Conservation (phyloP, 768 basidiomycete species). For the Omphalotus guepiniiformis region DNA sequence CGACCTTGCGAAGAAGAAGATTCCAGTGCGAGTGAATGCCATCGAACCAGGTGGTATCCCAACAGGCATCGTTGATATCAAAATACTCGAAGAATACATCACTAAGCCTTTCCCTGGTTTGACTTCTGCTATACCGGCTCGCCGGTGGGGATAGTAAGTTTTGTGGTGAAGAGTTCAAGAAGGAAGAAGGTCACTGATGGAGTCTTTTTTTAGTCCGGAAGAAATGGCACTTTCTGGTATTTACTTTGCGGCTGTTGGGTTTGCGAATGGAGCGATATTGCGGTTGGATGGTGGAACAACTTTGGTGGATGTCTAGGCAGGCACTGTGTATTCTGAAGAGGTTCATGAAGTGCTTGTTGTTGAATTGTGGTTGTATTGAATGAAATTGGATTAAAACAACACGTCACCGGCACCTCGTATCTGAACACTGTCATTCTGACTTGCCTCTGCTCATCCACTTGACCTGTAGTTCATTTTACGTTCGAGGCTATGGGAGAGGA, state of each 20-base stretch:
- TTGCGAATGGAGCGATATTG: conserved; percentile 1
- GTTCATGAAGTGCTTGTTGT: too few relatives aligned
- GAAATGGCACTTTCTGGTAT: not conserved
- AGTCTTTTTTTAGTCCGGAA: not conserved
- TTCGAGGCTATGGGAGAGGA: too few relatives aligned
- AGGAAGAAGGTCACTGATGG: not conserved
- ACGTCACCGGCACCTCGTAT: too few relatives aligned
- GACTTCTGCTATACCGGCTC: not conserved
- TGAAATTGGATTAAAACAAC: too few relatives aligned
- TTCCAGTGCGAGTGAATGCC: not conserved
- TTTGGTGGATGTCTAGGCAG: too few relatives aligned
- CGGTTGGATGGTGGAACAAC: not conserved
- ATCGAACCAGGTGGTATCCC: not conserved
- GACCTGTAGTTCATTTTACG: too few relatives aligned
- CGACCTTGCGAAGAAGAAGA: not conserved
- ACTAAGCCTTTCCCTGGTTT: not conserved
- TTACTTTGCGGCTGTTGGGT: not conserved
- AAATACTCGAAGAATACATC: not conserved
- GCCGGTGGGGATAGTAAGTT: not conserved
- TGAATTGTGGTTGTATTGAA: too few relatives aligned
- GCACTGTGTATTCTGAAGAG: too few relatives aligned
- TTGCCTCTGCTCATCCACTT: too few relatives aligned
- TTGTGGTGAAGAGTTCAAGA: not conserved
- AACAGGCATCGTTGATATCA: not conserved
- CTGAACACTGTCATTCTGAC: too few relatives aligned